Conservation (phyloP, 164 flowering plant genomes). For the Nymphaea colorata region DNA sequence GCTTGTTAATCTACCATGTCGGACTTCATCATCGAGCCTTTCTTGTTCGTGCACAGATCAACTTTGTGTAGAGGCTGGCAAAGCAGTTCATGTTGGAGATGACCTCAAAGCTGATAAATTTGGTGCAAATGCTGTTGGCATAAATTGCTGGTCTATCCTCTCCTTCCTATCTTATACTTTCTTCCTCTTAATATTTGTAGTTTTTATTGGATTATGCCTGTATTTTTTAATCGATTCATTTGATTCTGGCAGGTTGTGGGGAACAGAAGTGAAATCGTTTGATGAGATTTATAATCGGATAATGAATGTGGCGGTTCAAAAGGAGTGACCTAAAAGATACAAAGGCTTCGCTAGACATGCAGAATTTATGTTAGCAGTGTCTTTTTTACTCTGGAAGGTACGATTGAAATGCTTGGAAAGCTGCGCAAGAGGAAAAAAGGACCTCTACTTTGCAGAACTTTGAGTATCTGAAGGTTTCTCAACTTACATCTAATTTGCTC, state of each 20-base stretch:
- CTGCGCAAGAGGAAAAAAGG: no score
- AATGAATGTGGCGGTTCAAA: background rate
- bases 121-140: constrained; percentile 78
- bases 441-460: no score
- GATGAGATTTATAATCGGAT: constrained; percentile 19
- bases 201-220: background rate
- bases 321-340: no score
- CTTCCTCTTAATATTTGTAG: no score
- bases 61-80: constrained; percentile 44
- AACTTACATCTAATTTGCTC: no score
- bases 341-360: no score
- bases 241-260: constrained; percentile 67
- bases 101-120: constrained; percentile 68
- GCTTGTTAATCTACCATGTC: no score
- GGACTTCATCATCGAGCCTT: no score
- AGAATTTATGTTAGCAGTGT: no score
- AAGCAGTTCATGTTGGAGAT: constrained; percentile 82
- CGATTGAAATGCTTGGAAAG: no score
- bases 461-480: no score
- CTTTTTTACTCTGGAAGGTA: no score
- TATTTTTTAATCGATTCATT: background rate
- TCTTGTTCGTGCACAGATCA: constrained; percentile 29
- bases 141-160: constrained; percentile 70
- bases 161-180: background rate
- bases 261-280: constrained; percentile 29